Conservation (phyloP, 257 asterid species). For the Verbena officinalis region DNA sequence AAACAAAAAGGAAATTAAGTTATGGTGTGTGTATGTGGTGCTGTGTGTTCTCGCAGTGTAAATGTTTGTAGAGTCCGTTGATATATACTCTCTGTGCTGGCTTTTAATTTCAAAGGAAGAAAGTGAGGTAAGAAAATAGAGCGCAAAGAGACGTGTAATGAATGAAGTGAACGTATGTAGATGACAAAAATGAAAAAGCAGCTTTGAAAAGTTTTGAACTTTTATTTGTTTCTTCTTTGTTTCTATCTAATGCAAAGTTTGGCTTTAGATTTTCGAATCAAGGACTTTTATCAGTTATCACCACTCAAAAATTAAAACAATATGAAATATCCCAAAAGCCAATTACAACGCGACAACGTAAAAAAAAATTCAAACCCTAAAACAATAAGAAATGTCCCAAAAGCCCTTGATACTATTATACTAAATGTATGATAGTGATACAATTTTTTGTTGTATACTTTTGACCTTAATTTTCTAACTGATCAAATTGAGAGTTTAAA, state of each 20-base stretch:
- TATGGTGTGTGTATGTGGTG: no score
- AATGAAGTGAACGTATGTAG: conserved; percentile 25
- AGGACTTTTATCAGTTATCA: background rate
- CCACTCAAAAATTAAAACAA: background rate
- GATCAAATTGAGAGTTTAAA: background rate
- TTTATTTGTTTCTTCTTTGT: conserved; percentile 21
- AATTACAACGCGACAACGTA: background rate
- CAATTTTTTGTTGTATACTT: no score
- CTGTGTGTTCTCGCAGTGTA: no score
- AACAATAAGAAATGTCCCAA: no score
- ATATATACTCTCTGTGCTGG: no score
- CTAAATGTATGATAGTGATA: no score
- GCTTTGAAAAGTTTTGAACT: conserved; percentile 26
- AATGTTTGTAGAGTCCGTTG: no score
- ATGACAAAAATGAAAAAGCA: conserved; percentile 29
- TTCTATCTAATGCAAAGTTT: conserved; percentile 27
- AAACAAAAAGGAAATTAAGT: no score
- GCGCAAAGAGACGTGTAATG: conserved; percentile 29
- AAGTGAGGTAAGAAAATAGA: conserved; percentile 32
- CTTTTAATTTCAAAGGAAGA: no score
- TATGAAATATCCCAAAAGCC: background rate
- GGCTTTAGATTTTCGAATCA: conserved; percentile 18
- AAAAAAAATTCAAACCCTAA: background rate
- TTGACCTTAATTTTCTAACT: no score
- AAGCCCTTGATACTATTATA: no score